Evolutionary conservation across 495 filamentous ascomycete genomes (phyloP).

Genomic region (Podospora pseudopauciseta): DNA sequence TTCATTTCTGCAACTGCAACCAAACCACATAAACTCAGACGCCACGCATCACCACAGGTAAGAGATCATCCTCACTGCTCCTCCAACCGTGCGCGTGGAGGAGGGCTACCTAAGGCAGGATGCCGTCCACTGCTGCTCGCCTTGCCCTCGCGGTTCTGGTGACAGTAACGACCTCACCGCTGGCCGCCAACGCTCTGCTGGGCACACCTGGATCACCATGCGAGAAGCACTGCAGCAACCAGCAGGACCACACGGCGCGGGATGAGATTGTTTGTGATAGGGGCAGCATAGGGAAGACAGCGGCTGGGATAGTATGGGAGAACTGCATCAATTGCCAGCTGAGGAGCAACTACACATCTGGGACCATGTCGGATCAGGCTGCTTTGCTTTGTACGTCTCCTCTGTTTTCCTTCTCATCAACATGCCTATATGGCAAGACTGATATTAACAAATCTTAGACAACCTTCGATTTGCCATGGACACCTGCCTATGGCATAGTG

Average conservation of each 20-base stretch:
- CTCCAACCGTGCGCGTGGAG: background rate
- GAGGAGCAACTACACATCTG: slow-evolving; percentile 34
- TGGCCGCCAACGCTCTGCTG: slow-evolving; percentile 30
- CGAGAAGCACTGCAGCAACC: slow-evolving; percentile 42
- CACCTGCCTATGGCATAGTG: slow-evolving; percentile 36
- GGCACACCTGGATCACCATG: slow-evolving; percentile 43
- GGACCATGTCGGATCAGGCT: slow-evolving; percentile 35
- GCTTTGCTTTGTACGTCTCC: slow-evolving; percentile 40
- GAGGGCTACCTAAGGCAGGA: slow-evolving; percentile 15
- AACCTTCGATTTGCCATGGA: slow-evolving; percentile 44
- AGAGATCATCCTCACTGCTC: background rate
- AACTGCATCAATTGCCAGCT: slow-evolving; percentile 43
- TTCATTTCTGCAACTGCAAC: slow-evolving; percentile 1
- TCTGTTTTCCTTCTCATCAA: too few relatives aligned
- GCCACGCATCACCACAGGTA: slow-evolving; percentile 3
- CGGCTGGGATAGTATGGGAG: slow-evolving; percentile 38
- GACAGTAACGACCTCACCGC: slow-evolving; percentile 21
- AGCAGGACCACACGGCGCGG: slow-evolving; percentile 33
- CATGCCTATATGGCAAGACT: background rate
- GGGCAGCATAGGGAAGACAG: slow-evolving; percentile 22
- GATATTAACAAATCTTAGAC: slow-evolving; percentile 29
- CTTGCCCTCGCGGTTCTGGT: slow-evolving; percentile 19
- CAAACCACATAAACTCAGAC: background rate
- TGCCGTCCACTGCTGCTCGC: slow-evolving; percentile 20
- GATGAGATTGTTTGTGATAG: slow-evolving; percentile 42